A percentile compares a stretch with the other conserved stretches of the same genome.
These are phyloP conservation scores for Globisporangium cystogenes DNA, from an alignment of 352 stramenopile species.

Conservation along the genomic window DNA sequence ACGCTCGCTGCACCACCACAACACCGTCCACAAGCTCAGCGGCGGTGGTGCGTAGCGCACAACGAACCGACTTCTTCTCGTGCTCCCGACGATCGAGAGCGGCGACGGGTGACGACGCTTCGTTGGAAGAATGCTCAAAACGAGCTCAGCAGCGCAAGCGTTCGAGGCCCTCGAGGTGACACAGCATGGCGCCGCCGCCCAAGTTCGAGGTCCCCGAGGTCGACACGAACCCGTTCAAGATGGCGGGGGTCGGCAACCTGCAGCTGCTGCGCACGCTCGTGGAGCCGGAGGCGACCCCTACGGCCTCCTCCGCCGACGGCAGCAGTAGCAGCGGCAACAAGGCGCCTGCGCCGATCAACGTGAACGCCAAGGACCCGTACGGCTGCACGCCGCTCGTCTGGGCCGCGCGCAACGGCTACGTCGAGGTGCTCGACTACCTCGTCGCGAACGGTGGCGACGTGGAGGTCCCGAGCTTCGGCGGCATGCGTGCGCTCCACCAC, in stretches of 20 bases:
- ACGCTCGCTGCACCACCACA: slow-evolving; percentile 3
- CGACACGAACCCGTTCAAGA: slow-evolving; percentile 85
- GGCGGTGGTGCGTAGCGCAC: background rate
- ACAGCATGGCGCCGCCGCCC: too few species aligned
- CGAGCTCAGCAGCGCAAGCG: too few species aligned
- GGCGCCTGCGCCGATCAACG: slow-evolving; percentile 37
- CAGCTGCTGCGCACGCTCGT: slow-evolving; percentile 65
- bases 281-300: slow-evolving; percentile 29
- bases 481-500: slow-evolving; percentile 80
- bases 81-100: background rate
- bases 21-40: background rate
- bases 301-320: too few species aligned
- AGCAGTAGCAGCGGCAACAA: slow-evolving; percentile 26
- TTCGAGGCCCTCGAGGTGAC: too few species aligned
- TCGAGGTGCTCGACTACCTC: slow-evolving; percentile 78
- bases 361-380: slow-evolving; percentile 78
- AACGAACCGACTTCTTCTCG: background rate
- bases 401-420: slow-evolving; percentile 80
- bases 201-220: slow-evolving; percentile 78
- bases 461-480: slow-evolving; percentile 67
- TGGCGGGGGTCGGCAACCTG: slow-evolving; percentile 74
- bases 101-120: background rate
- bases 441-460: slow-evolving; percentile 58
- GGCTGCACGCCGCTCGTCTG: slow-evolving; percentile 78
- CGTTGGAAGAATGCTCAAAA: too few species aligned